These are phyloP conservation scores for Evansstolkia leycettana DNA, from an alignment of 495 filamentous ascomycete genomes.

Conservation along the genomic window DNA sequence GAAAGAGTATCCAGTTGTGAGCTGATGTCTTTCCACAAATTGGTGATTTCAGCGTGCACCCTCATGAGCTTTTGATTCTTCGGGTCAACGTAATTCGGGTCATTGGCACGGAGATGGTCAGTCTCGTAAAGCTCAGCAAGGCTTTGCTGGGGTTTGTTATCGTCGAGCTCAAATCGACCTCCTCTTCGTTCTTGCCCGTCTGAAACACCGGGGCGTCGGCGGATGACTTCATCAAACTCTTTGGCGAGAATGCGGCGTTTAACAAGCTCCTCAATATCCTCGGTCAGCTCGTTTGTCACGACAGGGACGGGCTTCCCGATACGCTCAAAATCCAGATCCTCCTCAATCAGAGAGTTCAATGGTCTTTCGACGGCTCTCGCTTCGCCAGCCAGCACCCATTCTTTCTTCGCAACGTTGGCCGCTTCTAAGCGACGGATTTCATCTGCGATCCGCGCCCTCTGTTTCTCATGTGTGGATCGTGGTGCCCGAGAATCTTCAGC, in stretches of 20 bases:
- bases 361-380: conserved; percentile 72
- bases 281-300: conserved; percentile 85
- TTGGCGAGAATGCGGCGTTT: conserved; percentile 83
- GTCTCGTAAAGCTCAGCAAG: conserved; percentile 92
- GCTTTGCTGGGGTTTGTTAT: conserved; percentile 73
- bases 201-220: conserved; percentile 56
- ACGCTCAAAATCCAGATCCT: conserved; percentile 92
- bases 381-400: conserved; percentile 87
- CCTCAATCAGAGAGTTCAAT: conserved; percentile 82
- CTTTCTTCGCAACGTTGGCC: conserved; percentile 77
- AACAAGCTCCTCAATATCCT: conserved; percentile 86
- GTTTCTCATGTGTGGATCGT: conserved; percentile 74
- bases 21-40: conserved; percentile 71
- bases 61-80: conserved; percentile 69
- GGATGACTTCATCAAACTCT: conserved; percentile 87
- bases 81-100: conserved; percentile 68
- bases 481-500: conserved; percentile 35
- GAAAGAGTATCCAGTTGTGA: conserved; percentile 76
- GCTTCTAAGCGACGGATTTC: conserved; percentile 87
- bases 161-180: conserved; percentile 67
- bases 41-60: conserved; percentile 76
- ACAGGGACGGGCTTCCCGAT: conserved; percentile 92
- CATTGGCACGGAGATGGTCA: conserved; percentile 67
- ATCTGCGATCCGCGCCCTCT: conserved; percentile 70
- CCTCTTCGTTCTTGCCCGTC: conserved; percentile 42